Evolutionary conservation across 192 early-diverging fungal genomes (phyloP).

Genomic region (Coemansia sp.): DNA sequence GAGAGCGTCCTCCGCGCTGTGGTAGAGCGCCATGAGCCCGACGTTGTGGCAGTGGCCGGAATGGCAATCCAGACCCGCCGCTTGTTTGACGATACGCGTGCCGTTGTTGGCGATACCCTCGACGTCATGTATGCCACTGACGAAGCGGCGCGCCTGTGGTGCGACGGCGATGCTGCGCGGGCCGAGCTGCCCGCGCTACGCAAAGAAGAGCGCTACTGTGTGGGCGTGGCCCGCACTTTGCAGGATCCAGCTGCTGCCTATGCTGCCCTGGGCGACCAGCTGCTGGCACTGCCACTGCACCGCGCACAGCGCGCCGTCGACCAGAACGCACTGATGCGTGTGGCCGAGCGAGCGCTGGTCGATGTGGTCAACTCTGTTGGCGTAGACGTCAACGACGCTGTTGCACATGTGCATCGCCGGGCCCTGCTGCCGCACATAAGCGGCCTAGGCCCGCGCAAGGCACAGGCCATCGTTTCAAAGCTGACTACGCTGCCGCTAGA

Average conservation of each 20-base stretch:
- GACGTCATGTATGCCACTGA: conserved; percentile 75
- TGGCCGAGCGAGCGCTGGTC: conserved; percentile 80
- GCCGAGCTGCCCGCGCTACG: conserved; percentile 66
- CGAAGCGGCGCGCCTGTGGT: conserved; percentile 80
- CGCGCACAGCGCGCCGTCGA: conserved; percentile 65
- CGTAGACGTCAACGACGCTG: conserved; percentile 84
- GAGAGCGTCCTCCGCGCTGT: conserved; percentile 52
- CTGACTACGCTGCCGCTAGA: conserved; percentile 42
- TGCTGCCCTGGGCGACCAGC: conserved; percentile 61
- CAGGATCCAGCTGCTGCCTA: conserved; percentile 82
- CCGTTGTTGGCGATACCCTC: conserved; percentile 50
- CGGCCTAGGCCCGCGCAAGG: conserved; percentile 93
- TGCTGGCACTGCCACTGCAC: conserved; percentile 66
- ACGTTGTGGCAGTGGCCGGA: conserved; percentile 79
- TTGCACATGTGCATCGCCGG: conserved; percentile 58
- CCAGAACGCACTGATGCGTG: conserved; percentile 58
- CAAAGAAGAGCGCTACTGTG: conserved; percentile 76
- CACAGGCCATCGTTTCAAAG: conserved; percentile 62
- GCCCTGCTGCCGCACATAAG: conserved; percentile 80
- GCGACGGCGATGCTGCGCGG: conserved; percentile 64
- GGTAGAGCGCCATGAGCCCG: conserved; percentile 56
- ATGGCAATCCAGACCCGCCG: conserved; percentile 68
- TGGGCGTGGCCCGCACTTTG: conserved; percentile 72
- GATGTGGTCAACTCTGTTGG: conserved; percentile 79
- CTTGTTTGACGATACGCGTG: conserved; percentile 63